These are phyloP conservation scores for Chenopodium berlandieri DNA, from an alignment of 148 eudicot genomes.

Conservation along the genomic window DNA sequence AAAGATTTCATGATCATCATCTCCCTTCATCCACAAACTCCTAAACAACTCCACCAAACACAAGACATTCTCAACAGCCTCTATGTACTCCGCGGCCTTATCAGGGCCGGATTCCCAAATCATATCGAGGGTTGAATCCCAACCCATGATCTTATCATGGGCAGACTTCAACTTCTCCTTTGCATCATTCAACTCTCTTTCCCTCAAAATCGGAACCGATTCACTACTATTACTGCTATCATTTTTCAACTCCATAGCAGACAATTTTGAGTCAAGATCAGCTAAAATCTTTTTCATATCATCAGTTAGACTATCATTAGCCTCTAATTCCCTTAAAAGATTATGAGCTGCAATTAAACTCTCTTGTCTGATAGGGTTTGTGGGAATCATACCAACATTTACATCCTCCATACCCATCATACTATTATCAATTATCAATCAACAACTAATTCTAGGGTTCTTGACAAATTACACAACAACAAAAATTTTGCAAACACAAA, in stretches of 20 bases:
- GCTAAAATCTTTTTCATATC: constrained; percentile 64
- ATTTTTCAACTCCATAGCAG: constrained; percentile 29
- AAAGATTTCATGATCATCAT: constrained; percentile 18
- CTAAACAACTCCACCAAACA: constrained; percentile 16
- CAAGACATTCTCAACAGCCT: constrained; percentile 26
- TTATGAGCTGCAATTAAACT: constrained; percentile 66
- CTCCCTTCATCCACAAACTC: constrained; percentile 20
- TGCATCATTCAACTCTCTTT: constrained; percentile 36
- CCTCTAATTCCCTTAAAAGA: constrained; percentile 55
- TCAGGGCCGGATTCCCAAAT: constrained; percentile 31
- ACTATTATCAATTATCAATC: not conserved
- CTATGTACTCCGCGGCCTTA: constrained; percentile 23
- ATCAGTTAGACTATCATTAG: constrained; percentile 50
- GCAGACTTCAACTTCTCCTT: constrained; percentile 41
- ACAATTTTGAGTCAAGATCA: constrained; percentile 54
- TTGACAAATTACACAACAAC: constrained; percentile 10
- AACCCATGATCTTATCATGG: constrained; percentile 52
- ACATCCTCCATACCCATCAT: constrained; percentile 28
- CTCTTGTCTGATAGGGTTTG: constrained; percentile 47
- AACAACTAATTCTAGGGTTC: not conserved
- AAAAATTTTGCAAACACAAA: not conserved
- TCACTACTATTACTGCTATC: constrained; percentile 32
- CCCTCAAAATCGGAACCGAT: constrained; percentile 9
- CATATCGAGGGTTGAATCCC: constrained; percentile 41
- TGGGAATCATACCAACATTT: constrained; percentile 33